phyloP scores from a whole-genome alignment of 345 rosid genomes.

The Alliaria petiolata region DNA sequence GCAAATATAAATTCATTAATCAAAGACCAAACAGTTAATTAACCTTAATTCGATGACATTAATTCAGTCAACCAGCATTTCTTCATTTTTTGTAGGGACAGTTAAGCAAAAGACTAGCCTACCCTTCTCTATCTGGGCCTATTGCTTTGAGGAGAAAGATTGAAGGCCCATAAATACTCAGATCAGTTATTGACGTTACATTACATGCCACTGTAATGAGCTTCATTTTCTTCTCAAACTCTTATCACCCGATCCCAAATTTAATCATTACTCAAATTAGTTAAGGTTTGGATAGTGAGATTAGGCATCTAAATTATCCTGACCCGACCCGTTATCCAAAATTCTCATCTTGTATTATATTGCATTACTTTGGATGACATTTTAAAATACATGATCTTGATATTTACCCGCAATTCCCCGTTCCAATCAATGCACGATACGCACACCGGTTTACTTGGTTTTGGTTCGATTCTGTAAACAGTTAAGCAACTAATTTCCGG shows the following conservation, averaged over 20 bases:
- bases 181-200: not conserved
- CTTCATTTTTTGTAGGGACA: not conserved
- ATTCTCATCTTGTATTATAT: no score
- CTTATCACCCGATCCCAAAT: no score
- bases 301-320: no score
- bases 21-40: not conserved
- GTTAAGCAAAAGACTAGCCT: not conserved
- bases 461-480: not conserved
- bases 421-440: no score
- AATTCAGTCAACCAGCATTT: not conserved
- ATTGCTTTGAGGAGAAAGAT: not conserved
- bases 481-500: not conserved
- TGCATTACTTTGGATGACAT: no score
- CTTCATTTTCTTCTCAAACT: not conserved
- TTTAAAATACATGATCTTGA: no score
- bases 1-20: constrained; percentile 7
- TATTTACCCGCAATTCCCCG: no score
- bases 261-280: no score
- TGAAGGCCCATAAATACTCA: not conserved
- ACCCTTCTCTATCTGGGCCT: not conserved
- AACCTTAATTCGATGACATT: not conserved
- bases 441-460: not conserved
- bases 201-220: not conserved
- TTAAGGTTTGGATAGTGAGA: no score
- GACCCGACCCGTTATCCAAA: no score